These are phyloP conservation scores for Clitoria ternatea DNA, from an alignment of 306 rosid species.

Conservation along the genomic window DNA sequence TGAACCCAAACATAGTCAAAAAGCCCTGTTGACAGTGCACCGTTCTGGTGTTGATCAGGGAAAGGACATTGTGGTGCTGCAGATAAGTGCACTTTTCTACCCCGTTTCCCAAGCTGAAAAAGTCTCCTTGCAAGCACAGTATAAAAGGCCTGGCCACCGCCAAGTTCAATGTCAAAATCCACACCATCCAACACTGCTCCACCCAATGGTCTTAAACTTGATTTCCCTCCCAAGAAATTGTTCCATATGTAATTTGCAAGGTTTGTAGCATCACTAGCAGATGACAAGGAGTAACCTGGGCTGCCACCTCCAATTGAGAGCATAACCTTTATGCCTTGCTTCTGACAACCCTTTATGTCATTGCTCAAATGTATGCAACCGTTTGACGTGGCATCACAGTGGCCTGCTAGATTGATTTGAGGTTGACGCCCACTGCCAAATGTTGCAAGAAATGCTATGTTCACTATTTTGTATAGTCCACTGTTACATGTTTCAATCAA, in stretches of 20 bases:
- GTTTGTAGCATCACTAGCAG: conserved; percentile 30
- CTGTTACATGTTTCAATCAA: conserved; percentile 24
- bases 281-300: conserved; percentile 46
- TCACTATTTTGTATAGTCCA: conserved; percentile 18
- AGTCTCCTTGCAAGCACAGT: conserved; percentile 19
- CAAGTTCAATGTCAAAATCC: conserved; percentile 61
- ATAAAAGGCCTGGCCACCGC: conserved; percentile 22
- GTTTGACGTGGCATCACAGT: conserved; percentile 30
- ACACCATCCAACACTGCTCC: conserved; percentile 55
- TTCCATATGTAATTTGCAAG: conserved; percentile 52
- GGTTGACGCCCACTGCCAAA: conserved; percentile 31
- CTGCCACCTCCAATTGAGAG: conserved; percentile 56
- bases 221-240: conserved; percentile 50
- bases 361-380: conserved; percentile 30
- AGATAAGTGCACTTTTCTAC: conserved; percentile 31
- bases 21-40: conserved; percentile 38
- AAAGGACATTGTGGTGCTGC: conserved; percentile 68
- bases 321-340: conserved; percentile 45
- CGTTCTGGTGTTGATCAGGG: conserved; percentile 39
- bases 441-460: conserved; percentile 28
- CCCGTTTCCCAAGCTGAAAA: conserved; percentile 4
- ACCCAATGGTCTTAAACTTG: conserved; percentile 48
- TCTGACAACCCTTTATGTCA: conserved; percentile 42
- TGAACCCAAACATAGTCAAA: conserved; percentile 58
- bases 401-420: conserved; percentile 38